Evolutionary conservation across 1,284 basidiomycete species (phyloP).

Genomic region (Leucoagaricus sp.): DNA sequence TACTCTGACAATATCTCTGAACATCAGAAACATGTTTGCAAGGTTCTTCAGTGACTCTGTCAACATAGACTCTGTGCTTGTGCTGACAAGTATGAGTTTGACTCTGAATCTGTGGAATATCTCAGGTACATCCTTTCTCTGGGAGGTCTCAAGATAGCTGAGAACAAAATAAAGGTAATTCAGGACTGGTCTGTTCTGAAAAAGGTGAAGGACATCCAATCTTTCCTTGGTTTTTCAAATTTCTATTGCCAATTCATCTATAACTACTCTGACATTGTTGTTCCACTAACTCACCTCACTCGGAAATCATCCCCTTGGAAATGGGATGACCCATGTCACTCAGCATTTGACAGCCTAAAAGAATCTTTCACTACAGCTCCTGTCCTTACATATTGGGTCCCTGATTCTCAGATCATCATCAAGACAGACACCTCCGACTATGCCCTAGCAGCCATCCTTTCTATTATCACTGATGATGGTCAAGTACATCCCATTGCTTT

Average conservation of each 20-base stretch:
- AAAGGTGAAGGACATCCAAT: constrained; percentile 19
- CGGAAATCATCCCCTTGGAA: constrained; percentile 25
- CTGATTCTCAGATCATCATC: constrained; percentile 26
- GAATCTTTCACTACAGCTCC: constrained; percentile 32
- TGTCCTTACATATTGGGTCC: constrained; percentile 37
- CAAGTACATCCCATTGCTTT: constrained; percentile 33
- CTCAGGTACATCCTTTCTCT: constrained; percentile 17
- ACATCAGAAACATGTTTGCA: background rate
- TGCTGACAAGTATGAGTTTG: background rate
- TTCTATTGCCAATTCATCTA: too few species aligned
- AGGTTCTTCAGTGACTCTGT: background rate
- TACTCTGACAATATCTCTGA: background rate
- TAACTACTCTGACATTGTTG: constrained; percentile 27
- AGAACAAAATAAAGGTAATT: constrained; percentile 27
- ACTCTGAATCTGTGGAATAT: background rate
- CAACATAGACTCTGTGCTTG: background rate
- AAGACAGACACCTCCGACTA: constrained; percentile 35
- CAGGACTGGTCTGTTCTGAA: constrained; percentile 21
- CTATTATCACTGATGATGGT: constrained; percentile 14
- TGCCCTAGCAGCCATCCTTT: constrained; percentile 24
- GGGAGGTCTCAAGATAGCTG: constrained; percentile 14
- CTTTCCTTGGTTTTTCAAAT: constrained; percentile 27
- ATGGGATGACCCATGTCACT: constrained; percentile 19
- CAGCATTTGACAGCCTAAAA: constrained; percentile 33
- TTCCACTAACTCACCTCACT: constrained; percentile 32